Conservation (phyloP, 169 alveolate genomes). For the Perkinsus chesapeaki region DNA sequence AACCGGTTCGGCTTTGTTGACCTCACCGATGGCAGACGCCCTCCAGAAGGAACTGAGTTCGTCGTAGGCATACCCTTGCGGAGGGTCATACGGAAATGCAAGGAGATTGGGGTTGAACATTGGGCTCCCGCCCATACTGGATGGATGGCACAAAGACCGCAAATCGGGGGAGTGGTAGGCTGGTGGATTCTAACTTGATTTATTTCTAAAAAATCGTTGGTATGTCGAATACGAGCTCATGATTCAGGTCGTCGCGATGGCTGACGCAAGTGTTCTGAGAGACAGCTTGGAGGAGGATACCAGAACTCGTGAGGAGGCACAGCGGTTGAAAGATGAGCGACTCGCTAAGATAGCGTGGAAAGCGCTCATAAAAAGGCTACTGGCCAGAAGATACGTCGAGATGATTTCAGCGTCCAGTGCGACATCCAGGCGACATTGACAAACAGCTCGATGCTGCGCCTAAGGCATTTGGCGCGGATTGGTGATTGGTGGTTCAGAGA, state of each 20-base stretch:
- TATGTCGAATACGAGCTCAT: not conserved
- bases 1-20: not conserved
- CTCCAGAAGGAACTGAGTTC: not conserved
- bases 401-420: not conserved
- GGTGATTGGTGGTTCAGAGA: no score
- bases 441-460: no score
- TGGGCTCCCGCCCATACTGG: not conserved
- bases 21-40: not conserved
- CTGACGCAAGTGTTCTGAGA: not conserved
- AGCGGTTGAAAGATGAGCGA: not conserved
- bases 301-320: not conserved
- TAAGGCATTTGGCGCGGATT: no score
- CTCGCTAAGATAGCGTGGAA: not conserved
- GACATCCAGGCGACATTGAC: no score
- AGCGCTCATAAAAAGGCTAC: not conserved
- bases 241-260: not conserved
- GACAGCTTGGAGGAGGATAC: not conserved
- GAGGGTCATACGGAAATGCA: not conserved
- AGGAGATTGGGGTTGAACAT: not conserved
- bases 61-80: not conserved
- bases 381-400: not conserved
- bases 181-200: no score
- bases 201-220: no score
- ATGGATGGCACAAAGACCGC: not conserved
- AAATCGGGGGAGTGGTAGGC: not conserved